phyloP scores from a whole-genome alignment of 495 filamentous ascomycete genomes.

The Penicillium alfredii region DNA sequence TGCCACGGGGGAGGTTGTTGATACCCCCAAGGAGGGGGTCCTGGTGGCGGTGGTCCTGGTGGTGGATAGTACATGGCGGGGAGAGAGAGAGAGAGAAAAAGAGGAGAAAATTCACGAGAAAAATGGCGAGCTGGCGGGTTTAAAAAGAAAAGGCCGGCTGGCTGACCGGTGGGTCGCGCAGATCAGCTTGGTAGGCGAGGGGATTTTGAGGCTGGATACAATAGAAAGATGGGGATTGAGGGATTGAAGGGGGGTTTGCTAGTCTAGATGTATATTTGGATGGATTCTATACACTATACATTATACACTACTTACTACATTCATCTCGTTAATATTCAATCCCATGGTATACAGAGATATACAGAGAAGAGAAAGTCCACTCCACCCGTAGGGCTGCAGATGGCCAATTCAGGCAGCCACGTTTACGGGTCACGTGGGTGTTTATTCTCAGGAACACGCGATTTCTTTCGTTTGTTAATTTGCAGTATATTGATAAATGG shows the following conservation, averaged over 20 bases:
- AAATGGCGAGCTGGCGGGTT: not conserved
- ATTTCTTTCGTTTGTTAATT: not conserved
- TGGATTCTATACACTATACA: too few relatives aligned
- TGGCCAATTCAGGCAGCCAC: too few relatives aligned
- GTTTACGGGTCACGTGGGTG: slow-evolving; percentile 1
- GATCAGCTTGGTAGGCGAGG: not conserved
- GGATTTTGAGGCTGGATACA: not conserved
- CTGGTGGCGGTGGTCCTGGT: slow-evolving; percentile 18
- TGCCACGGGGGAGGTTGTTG: slow-evolving; percentile 17
- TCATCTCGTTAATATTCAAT: too few relatives aligned
- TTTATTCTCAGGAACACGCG: too few relatives aligned
- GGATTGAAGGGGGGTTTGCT: too few relatives aligned
- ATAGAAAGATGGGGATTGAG: not conserved
- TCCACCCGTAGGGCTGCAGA: slow-evolving; percentile 17
- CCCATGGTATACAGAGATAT: too few relatives aligned
- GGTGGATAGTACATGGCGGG: slow-evolving; percentile 25
- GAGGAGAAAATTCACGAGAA: not conserved
- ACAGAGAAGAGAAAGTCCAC: not conserved
- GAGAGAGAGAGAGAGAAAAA: not conserved
- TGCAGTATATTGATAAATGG: not conserved
- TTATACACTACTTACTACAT: too few relatives aligned
- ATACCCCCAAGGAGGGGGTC: slow-evolving; percentile 23
- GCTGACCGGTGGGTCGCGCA: slow-evolving; percentile 12
- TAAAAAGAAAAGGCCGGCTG: slow-evolving; percentile 3
- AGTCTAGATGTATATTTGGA: too few relatives aligned